Percentiles rank a stretch among this genome's conserved stretches.
These are phyloP conservation scores for Ophiostoma quercus DNA, from an alignment of 2,329 filamentous ascomycete genomes.

Conservation along the genomic window DNA sequence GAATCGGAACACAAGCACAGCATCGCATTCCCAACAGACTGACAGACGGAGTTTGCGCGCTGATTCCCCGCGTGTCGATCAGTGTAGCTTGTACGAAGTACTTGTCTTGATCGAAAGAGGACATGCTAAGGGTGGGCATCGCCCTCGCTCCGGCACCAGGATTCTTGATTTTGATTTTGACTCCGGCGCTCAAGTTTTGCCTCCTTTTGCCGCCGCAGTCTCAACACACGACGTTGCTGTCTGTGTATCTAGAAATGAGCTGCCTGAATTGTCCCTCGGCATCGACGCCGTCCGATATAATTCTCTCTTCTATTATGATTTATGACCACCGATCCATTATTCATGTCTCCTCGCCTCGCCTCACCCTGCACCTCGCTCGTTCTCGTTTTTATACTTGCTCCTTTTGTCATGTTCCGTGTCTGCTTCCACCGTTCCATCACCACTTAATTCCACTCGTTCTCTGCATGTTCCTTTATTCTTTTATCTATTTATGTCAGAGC, in stretches of 20 bases:
- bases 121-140: neutral
- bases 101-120: too few relatives aligned
- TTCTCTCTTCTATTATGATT: neutral
- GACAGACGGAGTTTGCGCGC: neutral
- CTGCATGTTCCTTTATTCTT: neutral
- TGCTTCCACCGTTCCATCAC: neutral
- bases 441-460: neutral
- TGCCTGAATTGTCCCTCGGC: neutral
- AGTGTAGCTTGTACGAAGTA: too few relatives aligned
- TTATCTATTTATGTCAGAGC: neutral
- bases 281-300: neutral
- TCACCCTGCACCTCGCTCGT: neutral
- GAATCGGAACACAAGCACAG: neutral
- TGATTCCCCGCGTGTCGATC: conserved; percentile 1
- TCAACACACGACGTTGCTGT: neutral
- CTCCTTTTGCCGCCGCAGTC: neutral
- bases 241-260: too few relatives aligned
- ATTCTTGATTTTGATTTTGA: neutral
- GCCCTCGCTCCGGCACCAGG: neutral
- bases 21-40: neutral
- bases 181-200: neutral
- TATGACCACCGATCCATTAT: neutral
- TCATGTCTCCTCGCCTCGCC: neutral
- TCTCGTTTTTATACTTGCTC: neutral
- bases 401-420: conserved; percentile 1